These are phyloP conservation scores for Polygonum aviculare DNA, from an alignment of 148 eudicot species.

Conservation along the genomic window DNA sequence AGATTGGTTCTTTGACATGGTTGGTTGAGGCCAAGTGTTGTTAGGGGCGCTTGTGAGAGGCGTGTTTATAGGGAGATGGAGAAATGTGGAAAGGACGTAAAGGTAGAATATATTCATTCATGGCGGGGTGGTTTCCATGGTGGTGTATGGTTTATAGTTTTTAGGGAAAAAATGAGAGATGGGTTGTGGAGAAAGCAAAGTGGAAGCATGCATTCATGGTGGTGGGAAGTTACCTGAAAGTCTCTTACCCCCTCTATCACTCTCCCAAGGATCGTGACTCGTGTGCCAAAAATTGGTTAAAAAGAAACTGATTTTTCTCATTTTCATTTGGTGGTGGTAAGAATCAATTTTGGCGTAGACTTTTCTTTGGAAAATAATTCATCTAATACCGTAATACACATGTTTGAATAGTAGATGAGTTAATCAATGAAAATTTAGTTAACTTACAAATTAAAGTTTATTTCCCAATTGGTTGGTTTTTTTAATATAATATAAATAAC, in stretches of 20 bases:
- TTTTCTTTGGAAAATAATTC: too few relatives aligned
- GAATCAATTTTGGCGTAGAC: background rate
- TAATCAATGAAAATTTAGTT: too few relatives aligned
- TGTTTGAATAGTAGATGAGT: too few relatives aligned
- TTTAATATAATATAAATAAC: too few relatives aligned
- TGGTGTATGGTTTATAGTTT: background rate
- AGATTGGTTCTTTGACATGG: background rate
- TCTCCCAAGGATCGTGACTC: background rate
- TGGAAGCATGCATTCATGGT: background rate
- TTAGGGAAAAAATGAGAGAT: background rate
- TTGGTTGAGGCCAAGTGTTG: background rate
- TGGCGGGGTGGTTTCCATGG: background rate
- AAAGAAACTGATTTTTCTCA: background rate
- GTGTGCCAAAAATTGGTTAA: background rate
- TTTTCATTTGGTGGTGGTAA: background rate
- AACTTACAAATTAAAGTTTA: too few relatives aligned
- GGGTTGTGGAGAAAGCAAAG: slow-evolving; percentile 9
- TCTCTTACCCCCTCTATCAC: background rate
- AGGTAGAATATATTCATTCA: background rate
- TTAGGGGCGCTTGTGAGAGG: background rate
- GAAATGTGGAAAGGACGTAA: background rate
- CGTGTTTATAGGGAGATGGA: background rate
- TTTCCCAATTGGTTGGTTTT: too few relatives aligned
- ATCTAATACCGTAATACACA: too few relatives aligned
- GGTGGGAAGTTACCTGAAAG: slow-evolving; percentile 8